These are phyloP conservation scores for Aspergillus flavus DNA, from an alignment of 2,329 filamentous ascomycete genomes.

Conservation along the genomic window DNA sequence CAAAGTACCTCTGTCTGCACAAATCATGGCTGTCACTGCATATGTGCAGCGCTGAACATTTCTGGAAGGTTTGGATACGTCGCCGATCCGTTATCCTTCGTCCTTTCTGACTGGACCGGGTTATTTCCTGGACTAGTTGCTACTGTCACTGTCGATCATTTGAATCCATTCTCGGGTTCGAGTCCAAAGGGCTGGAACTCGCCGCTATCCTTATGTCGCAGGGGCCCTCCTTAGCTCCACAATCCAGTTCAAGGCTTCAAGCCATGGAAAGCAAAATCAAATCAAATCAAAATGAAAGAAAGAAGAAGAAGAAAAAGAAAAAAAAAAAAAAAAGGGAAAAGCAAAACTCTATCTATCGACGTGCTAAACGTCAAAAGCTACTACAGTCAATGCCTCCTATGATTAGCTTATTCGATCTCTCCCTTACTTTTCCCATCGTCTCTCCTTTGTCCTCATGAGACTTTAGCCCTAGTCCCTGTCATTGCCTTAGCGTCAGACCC, in stretches of 20 bases:
- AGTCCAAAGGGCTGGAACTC: constrained; percentile 17
- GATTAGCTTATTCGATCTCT: constrained; percentile 21
- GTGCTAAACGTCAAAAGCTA: constrained; percentile 4
- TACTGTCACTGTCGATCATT: constrained; percentile 14
- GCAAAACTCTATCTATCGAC: constrained; percentile 10
- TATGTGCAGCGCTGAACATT: not conserved
- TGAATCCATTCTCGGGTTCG: not conserved
- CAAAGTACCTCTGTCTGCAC: not conserved
- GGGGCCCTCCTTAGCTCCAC: constrained; percentile 4
- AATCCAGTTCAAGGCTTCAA: not conserved
- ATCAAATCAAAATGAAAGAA: not conserved
- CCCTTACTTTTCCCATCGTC: constrained; percentile 19
- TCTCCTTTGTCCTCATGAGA: constrained; percentile 1
- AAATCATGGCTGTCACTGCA: constrained; percentile 9
- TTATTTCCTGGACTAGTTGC: constrained; percentile 11
- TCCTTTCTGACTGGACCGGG: constrained; percentile 11
- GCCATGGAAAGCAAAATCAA: not conserved
- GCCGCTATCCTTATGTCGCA: constrained; percentile 5
- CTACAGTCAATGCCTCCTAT: constrained; percentile 15
- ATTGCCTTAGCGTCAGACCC: constrained; percentile 20
- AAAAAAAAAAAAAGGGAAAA: constrained; percentile 1
- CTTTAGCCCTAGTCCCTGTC: constrained; percentile 11
- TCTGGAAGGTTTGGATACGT: constrained; percentile 20
- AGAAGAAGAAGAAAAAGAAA: not conserved
- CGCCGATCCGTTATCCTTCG: constrained; percentile 16